These are phyloP conservation scores for Annona cherimola DNA, from an alignment of 164 flowering plant genomes.

Conservation along the genomic window DNA sequence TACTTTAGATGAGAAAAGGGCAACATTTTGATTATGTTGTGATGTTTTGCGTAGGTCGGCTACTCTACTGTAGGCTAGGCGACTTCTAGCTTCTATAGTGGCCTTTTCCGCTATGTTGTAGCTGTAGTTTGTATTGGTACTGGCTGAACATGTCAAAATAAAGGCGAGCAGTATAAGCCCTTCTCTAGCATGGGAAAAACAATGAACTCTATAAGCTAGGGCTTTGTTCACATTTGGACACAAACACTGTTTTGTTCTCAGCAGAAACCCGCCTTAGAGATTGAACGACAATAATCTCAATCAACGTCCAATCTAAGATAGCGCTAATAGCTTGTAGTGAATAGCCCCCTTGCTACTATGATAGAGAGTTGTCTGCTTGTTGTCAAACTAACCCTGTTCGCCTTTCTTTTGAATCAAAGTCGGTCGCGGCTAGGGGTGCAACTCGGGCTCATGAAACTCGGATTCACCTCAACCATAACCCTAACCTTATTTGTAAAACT, in stretches of 20 bases:
- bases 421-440: background rate
- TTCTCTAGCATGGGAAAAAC: background rate
- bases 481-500: too few species aligned
- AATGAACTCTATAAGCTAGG: background rate
- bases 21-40: background rate
- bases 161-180: conserved; percentile 3
- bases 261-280: background rate
- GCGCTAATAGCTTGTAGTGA: conserved; percentile 2
- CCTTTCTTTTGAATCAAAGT: conserved; percentile 9
- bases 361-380: conserved; percentile 5
- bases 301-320: background rate
- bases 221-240: background rate
- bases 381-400: conserved; percentile 7
- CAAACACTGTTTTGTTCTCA: background rate
- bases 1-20: background rate
- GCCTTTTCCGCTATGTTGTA: background rate
- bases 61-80: background rate
- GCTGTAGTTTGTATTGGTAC: background rate
- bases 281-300: background rate
- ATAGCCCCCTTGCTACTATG: conserved; percentile 1
- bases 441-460: too few species aligned
- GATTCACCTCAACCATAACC: too few species aligned
- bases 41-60: background rate
- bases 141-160: background rate
- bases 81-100: background rate